Base-by-base conservation (phyloP, 495 filamentous ascomycete species). In the Glarea lozoyensis region DNA sequence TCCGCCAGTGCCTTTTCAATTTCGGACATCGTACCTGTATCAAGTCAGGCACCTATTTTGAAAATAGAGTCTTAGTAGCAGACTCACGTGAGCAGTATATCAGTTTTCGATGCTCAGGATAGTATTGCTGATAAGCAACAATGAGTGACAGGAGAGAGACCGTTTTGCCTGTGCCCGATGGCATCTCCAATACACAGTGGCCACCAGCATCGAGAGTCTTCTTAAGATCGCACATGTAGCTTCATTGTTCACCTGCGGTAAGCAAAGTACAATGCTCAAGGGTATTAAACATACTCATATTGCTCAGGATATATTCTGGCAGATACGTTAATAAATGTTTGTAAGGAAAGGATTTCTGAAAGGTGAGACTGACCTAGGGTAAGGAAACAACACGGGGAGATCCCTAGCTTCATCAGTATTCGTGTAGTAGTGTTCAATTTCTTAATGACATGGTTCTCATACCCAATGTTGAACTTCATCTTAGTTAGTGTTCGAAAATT, bases 151-250 rank as follows among this genome's bases (percentile, higher is more conserved):
- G 71, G 0, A 99, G 71, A 2, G 92, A 94, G 16, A 99, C 84
- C 0, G 92, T 99, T 69, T 99, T 99, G 37, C 92, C 92, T 20
- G 92, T 99, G n/a, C 92, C 92, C 42, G 92, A 99, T 68, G 92
- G 92, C 92, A 99, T 99, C 66, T 99, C 92, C 57, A 99, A 68
- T n/a, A 99, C 89, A 64, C 88, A 93, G 67, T 97, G 87, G 46
- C 93, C 93, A 44, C 83, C 83, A 20, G 80, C 85, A 72, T 97
- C 92, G 57, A 99, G 82, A 20, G 90, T 96, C 60, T 81, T 83
- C 62, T 99, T 99, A 62, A 99, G 76, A 69, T 95, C 93, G 54
- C 85, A 90, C 92, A 99, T 99, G 66, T 98, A 98, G 50, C 81
- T 78, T 43, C 19, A 44, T 41, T 34, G n/a, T 44, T 32, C 37